A percentile compares a stretch with the other conserved stretches of the same genome.
Conservation (phyloP, 306 rosid genomes). For the Inga laurina region DNA sequence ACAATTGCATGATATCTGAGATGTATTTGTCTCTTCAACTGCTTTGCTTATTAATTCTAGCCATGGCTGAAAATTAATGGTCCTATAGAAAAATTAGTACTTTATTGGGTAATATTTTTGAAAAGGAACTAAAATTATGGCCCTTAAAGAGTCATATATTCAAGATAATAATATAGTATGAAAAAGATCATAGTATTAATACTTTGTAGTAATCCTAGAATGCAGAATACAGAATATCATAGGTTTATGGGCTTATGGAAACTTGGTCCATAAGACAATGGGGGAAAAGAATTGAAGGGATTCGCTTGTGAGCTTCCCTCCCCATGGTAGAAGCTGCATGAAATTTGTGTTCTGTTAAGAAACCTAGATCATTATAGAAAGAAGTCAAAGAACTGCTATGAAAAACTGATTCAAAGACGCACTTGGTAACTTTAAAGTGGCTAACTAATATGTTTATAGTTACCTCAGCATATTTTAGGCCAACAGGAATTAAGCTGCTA, state of each 20-base stretch:
- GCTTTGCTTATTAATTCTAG: conserved; percentile 56
- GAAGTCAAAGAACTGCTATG: conserved; percentile 19
- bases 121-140: conserved; percentile 13
- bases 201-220: conserved; percentile 93
- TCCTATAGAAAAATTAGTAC: not conserved
- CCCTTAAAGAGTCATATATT: not conserved
- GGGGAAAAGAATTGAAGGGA: conserved; percentile 86
- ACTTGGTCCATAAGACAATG: conserved; percentile 93
- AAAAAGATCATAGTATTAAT: conserved; percentile 18
- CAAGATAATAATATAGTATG: not conserved
- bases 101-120: not conserved
- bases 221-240: conserved; percentile 69
- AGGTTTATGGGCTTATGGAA: conserved; percentile 53
- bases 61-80: conserved; percentile 31
- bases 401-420: conserved; percentile 1
- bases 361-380: conserved; percentile 39
- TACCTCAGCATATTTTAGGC: conserved; percentile 81
- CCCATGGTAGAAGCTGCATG: conserved; percentile 97
- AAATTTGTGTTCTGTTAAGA: conserved; percentile 65
- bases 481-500: conserved; percentile 68
- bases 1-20: conserved; percentile 48
- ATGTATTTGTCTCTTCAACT: conserved; percentile 54
- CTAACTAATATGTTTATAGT: conserved; percentile 31
- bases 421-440: conserved; percentile 3
- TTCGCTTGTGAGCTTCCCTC: conserved; percentile 95